Evolutionary conservation across 345 rosid species (phyloP), one percentile per base, ranked within the genome.

Genomic region (Citrus maxima): DNA sequence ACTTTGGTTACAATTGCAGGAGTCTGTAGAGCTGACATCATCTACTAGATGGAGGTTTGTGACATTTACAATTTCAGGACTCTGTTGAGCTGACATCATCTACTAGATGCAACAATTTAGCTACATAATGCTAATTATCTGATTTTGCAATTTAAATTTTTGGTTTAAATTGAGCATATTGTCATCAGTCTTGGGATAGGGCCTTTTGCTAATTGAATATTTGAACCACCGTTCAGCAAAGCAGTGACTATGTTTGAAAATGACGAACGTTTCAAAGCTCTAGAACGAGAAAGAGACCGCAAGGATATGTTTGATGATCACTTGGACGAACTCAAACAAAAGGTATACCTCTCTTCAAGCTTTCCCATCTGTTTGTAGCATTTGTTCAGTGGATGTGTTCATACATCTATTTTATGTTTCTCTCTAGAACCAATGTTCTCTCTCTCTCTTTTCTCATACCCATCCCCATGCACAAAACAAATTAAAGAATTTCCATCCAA

Each of bases 221-320:
- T 67, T 79, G 61, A 77, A 74, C 60, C 62, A 68, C 77, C 46
- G 71, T 88, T 83, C 97, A 96, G 99, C 88, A 96, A 94, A 92
- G 92, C 86, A 55, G 82, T 80, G 76, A 58, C 87, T 32, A 80
- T 94, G 78, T 88, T 96, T 85, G 97, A 94, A 85, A 87, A 90
- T 76, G 97, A 94, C 78, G 95, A 93, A 59, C 93, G 97, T 65
- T 96, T 90, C 73, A 89, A 91, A 89, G 97, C 90, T 75, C 81
- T 96, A 78, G 98, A 94, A 67, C 86, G 97, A 77, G 99, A 94
- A 80, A 91, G 89, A 82, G 99, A 96, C 37, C 95, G 99, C 72
- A 93, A 82, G 88, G 95, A 93, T 79, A 80, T 94, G 61, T 90
- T 91, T 85, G 98, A 94, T 77, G 85, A 88, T 81, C 88, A 88